phyloP scores from a whole-genome alignment of 805 yeast genomes.

The Soucietia sequanensis region DNA sequence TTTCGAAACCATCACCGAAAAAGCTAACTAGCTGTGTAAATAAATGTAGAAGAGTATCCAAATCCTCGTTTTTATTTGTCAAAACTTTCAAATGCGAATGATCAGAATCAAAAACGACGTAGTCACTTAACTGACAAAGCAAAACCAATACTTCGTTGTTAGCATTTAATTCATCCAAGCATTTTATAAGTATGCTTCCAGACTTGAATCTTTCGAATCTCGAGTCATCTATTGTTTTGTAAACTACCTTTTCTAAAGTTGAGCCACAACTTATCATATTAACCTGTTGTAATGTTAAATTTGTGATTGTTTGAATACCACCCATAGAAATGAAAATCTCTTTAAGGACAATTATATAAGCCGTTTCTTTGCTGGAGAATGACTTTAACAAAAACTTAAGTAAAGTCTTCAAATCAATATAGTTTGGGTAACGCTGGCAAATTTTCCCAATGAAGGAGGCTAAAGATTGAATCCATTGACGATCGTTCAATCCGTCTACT shows the following conservation, averaged over 20 bases:
- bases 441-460: constrained; percentile 76
- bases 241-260: constrained; percentile 54
- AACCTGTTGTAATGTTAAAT: constrained; percentile 65
- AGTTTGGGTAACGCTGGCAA: constrained; percentile 49
- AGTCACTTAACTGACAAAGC: constrained; percentile 49
- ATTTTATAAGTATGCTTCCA: constrained; percentile 48
- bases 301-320: constrained; percentile 70
- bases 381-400: constrained; percentile 59
- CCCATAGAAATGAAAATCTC: constrained; percentile 73
- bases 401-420: constrained; percentile 63
- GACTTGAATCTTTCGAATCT: constrained; percentile 49
- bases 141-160: constrained; percentile 66
- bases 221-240: constrained; percentile 56
- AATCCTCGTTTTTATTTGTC: constrained; percentile 70
- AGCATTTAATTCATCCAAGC: constrained; percentile 42
- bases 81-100: constrained; percentile 65
- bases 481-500: constrained; percentile 74
- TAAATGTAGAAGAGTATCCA: constrained; percentile 63
- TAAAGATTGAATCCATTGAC: constrained; percentile 83
- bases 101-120: constrained; percentile 31
- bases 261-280: constrained; percentile 63
- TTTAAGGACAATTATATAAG: constrained; percentile 61
- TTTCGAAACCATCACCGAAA: constrained; percentile 37
- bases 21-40: constrained; percentile 58
- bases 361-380: constrained; percentile 56